Base-by-base conservation (phyloP, 2,329 filamentous ascomycete species). In the Aspergillus texensis region DNA sequence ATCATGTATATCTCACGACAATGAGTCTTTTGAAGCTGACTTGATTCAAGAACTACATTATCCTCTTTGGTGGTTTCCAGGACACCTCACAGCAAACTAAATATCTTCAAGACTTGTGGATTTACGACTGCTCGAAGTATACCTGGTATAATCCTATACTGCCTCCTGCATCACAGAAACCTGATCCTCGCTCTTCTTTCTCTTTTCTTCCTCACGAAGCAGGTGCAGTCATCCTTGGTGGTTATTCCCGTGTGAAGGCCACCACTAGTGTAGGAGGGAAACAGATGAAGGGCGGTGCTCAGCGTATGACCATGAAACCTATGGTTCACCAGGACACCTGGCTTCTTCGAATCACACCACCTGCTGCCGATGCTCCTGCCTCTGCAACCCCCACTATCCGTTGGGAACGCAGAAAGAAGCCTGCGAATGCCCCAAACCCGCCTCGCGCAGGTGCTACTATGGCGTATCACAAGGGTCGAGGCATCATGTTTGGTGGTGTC, bases 31-130 rank as follows among this genome's bases (percentile, higher is more conserved):
- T 58, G 6, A 24, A 21, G 24, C 61, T 67, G 54, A 69, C 26
- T 3, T 9, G 6, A 14, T 55, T 11, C 8, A 43, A 81, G 79
- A 93, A 97, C 75, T 98, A 97, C 78, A 93, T 99, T 66, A 87
- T 99, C 63, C 83, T 99, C 1, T 98, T 97, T 74, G 95, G 95
- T 62, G 95, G 95, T 0, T 99, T 99, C 77, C 95, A 99, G 79
- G 95, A 98, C 76, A 98, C 94, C 0, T 94, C 92, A 11, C 93
- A 96, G 76, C 91, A 94, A 76, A 98, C 94, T 6, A 96, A 94
- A 75, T 99, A 99, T 76, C 81, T 99, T 19, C 89, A 91, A 45
- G 95, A 99, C 77, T 82, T 98, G 41, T 99, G 95, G 94, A 85
- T 98, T 59, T 99, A 97, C 78, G 95, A 99, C 78, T 96, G 93